A percentile compares a stretch with the other conserved stretches of the same genome.
phyloP scores from a whole-genome alignment of 163 green algal species.

The Scenedesmus sp. region DNA sequence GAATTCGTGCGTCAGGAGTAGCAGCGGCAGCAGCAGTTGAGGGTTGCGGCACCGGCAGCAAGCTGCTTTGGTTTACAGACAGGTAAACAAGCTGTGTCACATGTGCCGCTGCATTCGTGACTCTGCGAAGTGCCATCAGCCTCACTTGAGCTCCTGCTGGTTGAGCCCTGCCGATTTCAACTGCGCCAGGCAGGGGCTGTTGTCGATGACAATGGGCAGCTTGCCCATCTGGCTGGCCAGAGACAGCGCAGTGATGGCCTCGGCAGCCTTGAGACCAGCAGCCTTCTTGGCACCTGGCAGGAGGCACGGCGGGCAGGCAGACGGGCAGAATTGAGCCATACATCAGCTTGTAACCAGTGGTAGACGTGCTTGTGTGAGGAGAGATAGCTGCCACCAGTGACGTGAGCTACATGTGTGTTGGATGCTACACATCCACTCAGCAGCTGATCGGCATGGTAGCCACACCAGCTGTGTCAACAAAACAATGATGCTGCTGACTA shows the following conservation, averaged over 20 bases:
- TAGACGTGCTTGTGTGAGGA: too few relatives aligned
- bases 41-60: too few relatives aligned
- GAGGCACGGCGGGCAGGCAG: not conserved
- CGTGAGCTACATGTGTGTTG: not conserved
- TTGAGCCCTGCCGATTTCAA: constrained; percentile 33
- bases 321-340: not conserved
- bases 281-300: constrained; percentile 33
- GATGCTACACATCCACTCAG: too few relatives aligned
- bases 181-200: constrained; percentile 43
- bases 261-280: constrained; percentile 30
- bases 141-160: constrained; percentile 37
- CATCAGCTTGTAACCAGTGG: too few relatives aligned
- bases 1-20: not conserved
- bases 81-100: too few relatives aligned
- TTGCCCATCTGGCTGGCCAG: constrained; percentile 48
- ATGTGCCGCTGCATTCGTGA: too few relatives aligned
- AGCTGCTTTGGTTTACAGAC: too few relatives aligned
- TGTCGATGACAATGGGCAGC: constrained; percentile 46
- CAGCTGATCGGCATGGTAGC: too few relatives aligned
- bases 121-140: too few relatives aligned
- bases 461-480: too few relatives aligned
- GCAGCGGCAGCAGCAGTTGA: not conserved
- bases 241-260: constrained; percentile 12
- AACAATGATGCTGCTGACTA: too few relatives aligned
- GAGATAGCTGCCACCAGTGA: too few relatives aligned